Evolutionary conservation across 805 yeast genomes (phyloP).

Genomic region (Kluyveromyces siamensis): DNA sequence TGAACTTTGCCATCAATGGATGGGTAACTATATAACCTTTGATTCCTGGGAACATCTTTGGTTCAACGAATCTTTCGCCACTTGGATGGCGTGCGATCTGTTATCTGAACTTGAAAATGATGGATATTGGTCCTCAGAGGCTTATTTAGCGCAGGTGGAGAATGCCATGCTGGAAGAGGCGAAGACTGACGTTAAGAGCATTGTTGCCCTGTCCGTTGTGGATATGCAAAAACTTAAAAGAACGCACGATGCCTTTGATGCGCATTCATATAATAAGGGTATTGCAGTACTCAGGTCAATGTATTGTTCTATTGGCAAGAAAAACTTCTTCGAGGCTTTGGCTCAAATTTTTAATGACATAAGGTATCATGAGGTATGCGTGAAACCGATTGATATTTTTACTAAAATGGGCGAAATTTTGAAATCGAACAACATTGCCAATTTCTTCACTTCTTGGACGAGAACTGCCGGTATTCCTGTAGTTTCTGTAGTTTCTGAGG

Average conservation of each 20-base stretch:
- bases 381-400: constrained; percentile 28
- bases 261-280: constrained; percentile 27
- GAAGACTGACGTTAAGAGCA: constrained; percentile 8
- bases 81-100: constrained; percentile 52
- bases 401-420: constrained; percentile 13
- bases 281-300: constrained; percentile 23
- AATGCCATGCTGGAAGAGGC: constrained; percentile 12
- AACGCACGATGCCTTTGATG: constrained; percentile 24
- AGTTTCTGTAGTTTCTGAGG: constrained; percentile 28
- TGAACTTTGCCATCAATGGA: constrained; percentile 73
- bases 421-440: constrained; percentile 20
- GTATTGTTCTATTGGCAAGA: constrained; percentile 16
- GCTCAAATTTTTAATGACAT: constrained; percentile 9
- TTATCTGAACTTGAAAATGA: constrained; percentile 25
- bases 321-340: constrained; percentile 14
- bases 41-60: constrained; percentile 62
- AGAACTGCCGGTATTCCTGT: constrained; percentile 53
- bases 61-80: constrained; percentile 74
- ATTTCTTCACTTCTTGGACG: constrained; percentile 43
- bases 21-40: constrained; percentile 60
- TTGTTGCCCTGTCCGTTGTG: constrained; percentile 9
- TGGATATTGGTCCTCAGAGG: constrained; percentile 17
- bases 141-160: constrained; percentile 16
- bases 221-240: constrained; percentile 6
- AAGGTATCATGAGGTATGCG: constrained; percentile 10